These are phyloP conservation scores for Candida ipomoeae DNA, from an alignment of 805 yeast genomes.

Conservation along the genomic window DNA sequence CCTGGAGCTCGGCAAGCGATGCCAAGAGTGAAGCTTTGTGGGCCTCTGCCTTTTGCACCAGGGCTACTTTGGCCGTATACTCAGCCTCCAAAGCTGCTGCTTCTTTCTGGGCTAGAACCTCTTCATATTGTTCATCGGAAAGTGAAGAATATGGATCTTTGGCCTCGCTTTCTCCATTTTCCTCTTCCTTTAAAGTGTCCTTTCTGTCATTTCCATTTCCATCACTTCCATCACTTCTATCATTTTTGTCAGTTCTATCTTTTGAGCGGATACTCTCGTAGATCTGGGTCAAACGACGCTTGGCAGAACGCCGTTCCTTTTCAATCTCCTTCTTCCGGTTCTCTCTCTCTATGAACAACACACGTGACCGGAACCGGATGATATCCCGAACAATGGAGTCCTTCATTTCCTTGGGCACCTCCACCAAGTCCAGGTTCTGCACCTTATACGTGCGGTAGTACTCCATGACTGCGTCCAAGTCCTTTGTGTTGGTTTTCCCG, in stretches of 20 bases:
- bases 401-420: constrained; percentile 50
- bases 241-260: too few species aligned
- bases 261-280: constrained; percentile 31
- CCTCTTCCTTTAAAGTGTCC: too few species aligned
- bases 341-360: constrained; percentile 47
- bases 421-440: constrained; percentile 53
- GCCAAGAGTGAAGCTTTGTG: constrained; percentile 21
- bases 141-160: constrained; percentile 5
- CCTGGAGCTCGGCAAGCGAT: constrained; percentile 19
- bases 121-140: constrained; percentile 27
- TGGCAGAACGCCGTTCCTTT: constrained; percentile 47
- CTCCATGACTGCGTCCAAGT: constrained; percentile 31
- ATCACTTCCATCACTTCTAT: too few species aligned
- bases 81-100: constrained; percentile 21
- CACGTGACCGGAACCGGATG: constrained; percentile 53
- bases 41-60: constrained; percentile 16
- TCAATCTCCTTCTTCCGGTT: constrained; percentile 47
- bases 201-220: too few species aligned
- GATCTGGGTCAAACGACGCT: constrained; percentile 43
- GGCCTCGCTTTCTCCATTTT: constrained; percentile 1
- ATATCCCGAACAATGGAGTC: constrained; percentile 52
- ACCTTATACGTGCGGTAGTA: constrained; percentile 44
- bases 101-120: constrained; percentile 15
- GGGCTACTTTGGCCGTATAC: constrained; percentile 13
- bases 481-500: constrained; percentile 29